These are phyloP conservation scores for Apium graveolens DNA, from an alignment of 129 eudicot species.

Conservation along the genomic window DNA sequence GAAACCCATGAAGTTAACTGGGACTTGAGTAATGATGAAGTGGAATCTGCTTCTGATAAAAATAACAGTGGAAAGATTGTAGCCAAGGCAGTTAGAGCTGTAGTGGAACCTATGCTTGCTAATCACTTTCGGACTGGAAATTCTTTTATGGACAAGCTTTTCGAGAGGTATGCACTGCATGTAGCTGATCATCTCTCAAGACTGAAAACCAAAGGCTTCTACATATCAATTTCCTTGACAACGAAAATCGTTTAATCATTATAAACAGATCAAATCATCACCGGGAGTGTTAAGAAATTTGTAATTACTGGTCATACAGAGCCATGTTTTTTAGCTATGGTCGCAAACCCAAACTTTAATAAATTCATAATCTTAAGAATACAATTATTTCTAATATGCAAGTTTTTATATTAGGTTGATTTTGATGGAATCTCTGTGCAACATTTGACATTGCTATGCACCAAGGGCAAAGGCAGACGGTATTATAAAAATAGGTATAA, in stretches of 20 bases:
- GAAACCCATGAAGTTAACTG: background rate
- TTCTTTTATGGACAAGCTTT: background rate
- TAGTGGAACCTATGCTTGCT: background rate
- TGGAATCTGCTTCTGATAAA: background rate
- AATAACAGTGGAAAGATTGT: background rate
- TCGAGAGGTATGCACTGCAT: slow-evolving; percentile 7
- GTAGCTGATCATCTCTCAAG: background rate
- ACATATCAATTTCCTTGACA: background rate
- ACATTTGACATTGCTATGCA: background rate
- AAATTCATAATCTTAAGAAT: too few species aligned
- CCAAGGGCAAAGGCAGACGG: too few species aligned
- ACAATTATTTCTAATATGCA: too few species aligned
- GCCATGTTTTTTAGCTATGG: background rate
- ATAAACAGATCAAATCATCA: background rate
- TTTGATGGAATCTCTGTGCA: background rate
- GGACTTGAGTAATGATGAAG: background rate
- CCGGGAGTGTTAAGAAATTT: background rate
- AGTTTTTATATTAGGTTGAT: too few species aligned
- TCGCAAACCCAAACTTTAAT: too few species aligned
- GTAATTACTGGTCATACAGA: background rate
- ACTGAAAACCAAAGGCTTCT: background rate
- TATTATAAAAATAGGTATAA: too few species aligned
- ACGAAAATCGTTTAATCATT: background rate
- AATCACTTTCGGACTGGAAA: background rate
- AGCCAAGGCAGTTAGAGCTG: background rate